A percentile compares a stretch with the other conserved stretches of the same genome.
Evolutionary conservation across 768 basidiomycete species (phyloP).

Genomic region (Rhizopogon vulgaris): DNA sequence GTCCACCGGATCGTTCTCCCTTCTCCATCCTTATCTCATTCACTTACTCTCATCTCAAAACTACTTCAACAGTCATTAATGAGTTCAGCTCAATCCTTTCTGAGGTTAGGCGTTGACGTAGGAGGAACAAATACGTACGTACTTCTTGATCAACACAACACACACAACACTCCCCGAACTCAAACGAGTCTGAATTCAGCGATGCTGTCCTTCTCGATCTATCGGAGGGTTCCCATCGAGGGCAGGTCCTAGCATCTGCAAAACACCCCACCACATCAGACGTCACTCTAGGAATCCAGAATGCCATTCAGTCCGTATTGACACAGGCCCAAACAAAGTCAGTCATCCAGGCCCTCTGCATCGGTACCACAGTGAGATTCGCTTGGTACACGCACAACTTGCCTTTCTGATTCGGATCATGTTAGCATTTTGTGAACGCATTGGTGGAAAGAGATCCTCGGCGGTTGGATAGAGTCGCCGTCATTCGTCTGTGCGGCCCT

Average conservation of each 20-base stretch:
- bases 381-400: not conserved
- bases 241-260: constrained; percentile 20
- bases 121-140: constrained; percentile 29
- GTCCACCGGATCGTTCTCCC: not conserved
- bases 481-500: constrained; percentile 56
- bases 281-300: constrained; percentile 53
- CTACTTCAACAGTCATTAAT: not conserved
- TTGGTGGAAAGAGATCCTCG: constrained; percentile 50
- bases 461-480: constrained; percentile 53
- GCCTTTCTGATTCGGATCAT: constrained; percentile 10
- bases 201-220: constrained; percentile 23
- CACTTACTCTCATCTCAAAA: not conserved
- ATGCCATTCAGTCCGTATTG: constrained; percentile 42
- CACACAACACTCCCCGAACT: not conserved
- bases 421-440: constrained; percentile 50
- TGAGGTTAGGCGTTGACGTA: constrained; percentile 29
- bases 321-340: constrained; percentile 27
- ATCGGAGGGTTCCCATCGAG: constrained; percentile 4
- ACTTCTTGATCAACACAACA: too few relatives aligned
- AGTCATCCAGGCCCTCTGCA: constrained; percentile 43
- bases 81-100: not conserved
- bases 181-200: constrained; percentile 14
- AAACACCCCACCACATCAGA: constrained; percentile 54
- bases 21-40: not conserved
- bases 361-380: constrained; percentile 51